Base-by-base conservation (phyloP, 352 stramenopile species). In the Phytophthora chlamydospora region DNA sequence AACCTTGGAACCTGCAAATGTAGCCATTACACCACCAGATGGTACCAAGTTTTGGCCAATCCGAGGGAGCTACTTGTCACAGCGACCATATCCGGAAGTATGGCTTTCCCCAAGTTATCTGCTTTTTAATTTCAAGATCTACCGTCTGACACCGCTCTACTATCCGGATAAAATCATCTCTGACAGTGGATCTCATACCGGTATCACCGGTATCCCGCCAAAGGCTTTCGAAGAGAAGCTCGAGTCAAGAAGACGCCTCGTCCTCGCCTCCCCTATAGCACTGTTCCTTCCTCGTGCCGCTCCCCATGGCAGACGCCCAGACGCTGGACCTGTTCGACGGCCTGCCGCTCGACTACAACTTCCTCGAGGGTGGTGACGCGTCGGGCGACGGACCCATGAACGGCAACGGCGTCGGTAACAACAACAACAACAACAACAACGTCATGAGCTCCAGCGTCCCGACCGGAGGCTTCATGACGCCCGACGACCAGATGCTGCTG, bases 301-400 rank as follows among this genome's bases (percentile, higher is more conserved):
- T 42, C 46, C 36, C 44, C 52, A 84, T 84, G 75, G 55, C 75
- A 45, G 70, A 85, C 53, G 48, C 73, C 13, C 63, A 72, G 46
- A 72, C 59, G 46, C 43, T 71, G n/a, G 62, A 85, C 68, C 55
- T 85, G 40, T 83, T 85, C 50, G 73, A 83, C 43, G 76, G 73
- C 21, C 61, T 85, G 56, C 62, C 67, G 40, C 68, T 85, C 39
- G 76, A 85, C 66, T 85, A 82, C 62, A 72, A 62, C 53, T 85
- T 83, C 40, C 61, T 85, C n/a, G 68, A 64, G 33, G 54, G 44
- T 3, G 32, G 46, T 6, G 61, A 62, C 41, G 32, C 35, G 7
- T 39, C 43, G 8, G 36, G 31, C 29, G 48, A 45, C 29, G 44
- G 34, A 0, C 47, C 54, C 10, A 46, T 50, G 40, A 47, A 62